A percentile compares a stretch with the other conserved stretches of the same genome.
Evolutionary conservation across 2,329 filamentous ascomycete genomes (phyloP).

Genomic region (Stachybotrys echinatus): DNA sequence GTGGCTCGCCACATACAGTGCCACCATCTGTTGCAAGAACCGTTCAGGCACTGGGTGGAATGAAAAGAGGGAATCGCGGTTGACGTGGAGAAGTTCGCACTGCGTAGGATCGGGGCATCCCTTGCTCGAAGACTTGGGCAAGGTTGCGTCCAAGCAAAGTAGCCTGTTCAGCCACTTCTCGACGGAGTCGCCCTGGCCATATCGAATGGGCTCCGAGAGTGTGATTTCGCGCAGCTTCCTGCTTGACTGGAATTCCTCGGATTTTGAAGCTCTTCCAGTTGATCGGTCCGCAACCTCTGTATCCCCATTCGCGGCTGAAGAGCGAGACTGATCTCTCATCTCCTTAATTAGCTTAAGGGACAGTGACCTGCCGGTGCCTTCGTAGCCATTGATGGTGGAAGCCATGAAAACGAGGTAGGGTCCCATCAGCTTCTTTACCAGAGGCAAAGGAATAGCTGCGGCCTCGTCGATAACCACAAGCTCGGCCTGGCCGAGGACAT

Average conservation of each 20-base stretch:
- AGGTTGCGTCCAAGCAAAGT: constrained; percentile 86
- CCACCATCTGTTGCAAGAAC: constrained; percentile 97
- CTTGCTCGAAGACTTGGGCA: constrained; percentile 68
- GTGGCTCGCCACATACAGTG: constrained; percentile 91
- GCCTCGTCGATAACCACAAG: constrained; percentile 95
- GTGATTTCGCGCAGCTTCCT: constrained; percentile 88
- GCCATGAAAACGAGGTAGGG: constrained; percentile 99
- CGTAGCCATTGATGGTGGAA: constrained; percentile 97
- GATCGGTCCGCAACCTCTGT: constrained; percentile 70
- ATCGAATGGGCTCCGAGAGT: constrained; percentile 88
- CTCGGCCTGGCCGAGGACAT: constrained; percentile 92
- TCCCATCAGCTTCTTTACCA: constrained; percentile 91
- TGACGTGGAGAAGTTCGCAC: constrained; percentile 90
- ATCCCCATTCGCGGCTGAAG: constrained; percentile 50
- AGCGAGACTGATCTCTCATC: constrained; percentile 84
- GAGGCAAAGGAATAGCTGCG: constrained; percentile 87
- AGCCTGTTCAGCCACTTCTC: constrained; percentile 96
- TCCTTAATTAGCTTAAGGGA: constrained; percentile 97
- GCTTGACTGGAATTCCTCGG: constrained; percentile 57
- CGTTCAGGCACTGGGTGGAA: constrained; percentile 97
- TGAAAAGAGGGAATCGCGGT: constrained; percentile 95
- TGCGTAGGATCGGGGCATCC: constrained; percentile 87
- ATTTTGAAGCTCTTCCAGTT: constrained; percentile 68
- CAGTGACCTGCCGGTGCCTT: constrained; percentile 90
- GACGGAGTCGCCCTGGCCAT: constrained; percentile 82